Percentiles rank a stretch among this genome's conserved stretches.
Conservation (phyloP, 2,329 filamentous ascomycete species). For the Alternaria viburni region DNA sequence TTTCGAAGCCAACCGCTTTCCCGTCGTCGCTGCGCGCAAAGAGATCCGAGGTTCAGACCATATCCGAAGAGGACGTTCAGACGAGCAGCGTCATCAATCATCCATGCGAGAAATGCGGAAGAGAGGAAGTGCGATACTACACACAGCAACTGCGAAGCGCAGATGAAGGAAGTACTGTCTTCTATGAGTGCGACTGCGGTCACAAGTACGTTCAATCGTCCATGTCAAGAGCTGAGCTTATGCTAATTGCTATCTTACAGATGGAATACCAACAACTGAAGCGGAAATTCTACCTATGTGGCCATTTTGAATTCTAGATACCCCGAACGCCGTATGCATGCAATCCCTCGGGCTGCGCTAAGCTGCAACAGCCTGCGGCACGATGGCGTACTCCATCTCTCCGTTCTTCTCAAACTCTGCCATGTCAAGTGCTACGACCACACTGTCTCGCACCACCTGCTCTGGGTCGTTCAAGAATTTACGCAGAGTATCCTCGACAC, state of each 20-base stretch:
- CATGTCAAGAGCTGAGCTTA: conserved; percentile 1
- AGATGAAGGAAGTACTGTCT: conserved; percentile 92
- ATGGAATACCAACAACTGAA: conserved; percentile 68
- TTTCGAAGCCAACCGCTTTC: conserved; percentile 88
- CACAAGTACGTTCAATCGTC: conserved; percentile 67
- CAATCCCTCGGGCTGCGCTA: conserved; percentile 19
- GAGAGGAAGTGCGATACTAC: conserved; percentile 82
- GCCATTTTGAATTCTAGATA: conserved; percentile 17
- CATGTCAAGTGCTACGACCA: conserved; percentile 96
- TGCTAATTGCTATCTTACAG: conserved; percentile 39
- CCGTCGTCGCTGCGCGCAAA: conserved; percentile 89
- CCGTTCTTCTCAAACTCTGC: conserved; percentile 93
- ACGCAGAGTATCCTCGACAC: conserved; percentile 85
- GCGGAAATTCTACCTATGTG: conserved; percentile 41
- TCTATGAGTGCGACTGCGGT: conserved; percentile 87
- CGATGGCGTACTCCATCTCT: conserved; percentile 87
- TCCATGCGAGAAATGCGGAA: conserved; percentile 80
- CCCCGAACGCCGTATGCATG: conserved; percentile 36
- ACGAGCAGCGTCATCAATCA: conserved; percentile 73
- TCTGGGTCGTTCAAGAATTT: conserved; percentile 88
- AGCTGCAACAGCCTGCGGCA: conserved; percentile 61
- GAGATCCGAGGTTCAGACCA: conserved; percentile 80
- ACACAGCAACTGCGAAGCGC: conserved; percentile 87
- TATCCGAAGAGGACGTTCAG: conserved; percentile 77
- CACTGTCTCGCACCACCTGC: conserved; percentile 90